phyloP scores from a whole-genome alignment of 768 basidiomycete species.

The Punctularia strigosozonata region DNA sequence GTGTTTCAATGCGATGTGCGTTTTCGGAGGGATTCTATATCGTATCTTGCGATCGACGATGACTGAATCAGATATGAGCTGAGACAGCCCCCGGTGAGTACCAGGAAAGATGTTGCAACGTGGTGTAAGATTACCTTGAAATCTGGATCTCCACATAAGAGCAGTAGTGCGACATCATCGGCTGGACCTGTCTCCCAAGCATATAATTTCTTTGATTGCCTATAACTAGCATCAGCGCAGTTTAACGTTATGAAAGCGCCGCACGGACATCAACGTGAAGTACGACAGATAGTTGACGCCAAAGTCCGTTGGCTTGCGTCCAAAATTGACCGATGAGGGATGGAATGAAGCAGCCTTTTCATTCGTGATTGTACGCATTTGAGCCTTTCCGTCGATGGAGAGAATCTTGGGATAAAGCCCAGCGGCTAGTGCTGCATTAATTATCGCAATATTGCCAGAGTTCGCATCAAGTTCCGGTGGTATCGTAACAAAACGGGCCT shows the following conservation, averaged over 20 bases:
- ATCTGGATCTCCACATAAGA: constrained; percentile 86
- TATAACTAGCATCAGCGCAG: constrained; percentile 15
- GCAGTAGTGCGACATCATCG: constrained; percentile 68
- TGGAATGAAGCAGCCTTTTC: constrained; percentile 74
- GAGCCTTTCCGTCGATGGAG: constrained; percentile 49
- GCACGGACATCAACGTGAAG: constrained; percentile 75
- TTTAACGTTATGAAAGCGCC: neutral
- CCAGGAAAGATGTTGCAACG: neutral
- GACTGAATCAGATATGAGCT: constrained; percentile 65
- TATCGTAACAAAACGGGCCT: constrained; percentile 63
- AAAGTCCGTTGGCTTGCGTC: constrained; percentile 53
- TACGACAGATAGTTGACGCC: constrained; percentile 67
- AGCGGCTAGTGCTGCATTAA: constrained; percentile 76
- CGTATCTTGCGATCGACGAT: constrained; percentile 80
- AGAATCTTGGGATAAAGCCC: constrained; percentile 90
- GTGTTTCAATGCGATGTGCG: constrained; percentile 68
- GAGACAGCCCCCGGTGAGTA: constrained; percentile 3
- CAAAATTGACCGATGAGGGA: constrained; percentile 87
- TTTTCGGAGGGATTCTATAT: constrained; percentile 57
- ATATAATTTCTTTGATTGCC: constrained; percentile 90
- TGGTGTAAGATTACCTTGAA: constrained; percentile 49
- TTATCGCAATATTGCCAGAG: constrained; percentile 46
- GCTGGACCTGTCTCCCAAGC: constrained; percentile 90
- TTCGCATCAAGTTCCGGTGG: constrained; percentile 65
- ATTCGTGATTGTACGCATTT: constrained; percentile 73